These are phyloP conservation scores for Aspergillus diversus DNA, from an alignment of 495 filamentous ascomycete genomes.

Conservation along the genomic window DNA sequence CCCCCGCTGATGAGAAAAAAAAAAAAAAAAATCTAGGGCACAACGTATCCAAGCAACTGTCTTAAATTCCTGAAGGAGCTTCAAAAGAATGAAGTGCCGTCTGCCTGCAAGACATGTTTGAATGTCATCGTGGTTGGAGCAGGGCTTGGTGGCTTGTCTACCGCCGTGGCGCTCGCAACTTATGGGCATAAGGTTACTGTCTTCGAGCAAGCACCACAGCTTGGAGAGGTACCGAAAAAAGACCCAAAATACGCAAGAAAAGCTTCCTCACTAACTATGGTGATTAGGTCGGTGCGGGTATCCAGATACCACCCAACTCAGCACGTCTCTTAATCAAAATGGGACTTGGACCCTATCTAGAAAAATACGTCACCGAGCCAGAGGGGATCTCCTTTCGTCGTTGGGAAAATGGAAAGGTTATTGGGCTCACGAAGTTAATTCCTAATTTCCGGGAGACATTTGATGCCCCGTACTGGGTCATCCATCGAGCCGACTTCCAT, in stretches of 20 bases:
- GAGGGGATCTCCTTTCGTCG: constrained; percentile 43
- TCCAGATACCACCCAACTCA: constrained; percentile 62
- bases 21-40: not conserved
- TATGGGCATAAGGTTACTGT: constrained; percentile 50
- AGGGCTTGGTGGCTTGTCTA: constrained; percentile 53
- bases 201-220: constrained; percentile 43
- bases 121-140: constrained; percentile 52
- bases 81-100: not conserved
- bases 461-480: constrained; percentile 44
- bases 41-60: constrained; percentile 27
- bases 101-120: not conserved
- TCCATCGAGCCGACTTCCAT: constrained; percentile 51
- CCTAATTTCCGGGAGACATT: constrained; percentile 41
- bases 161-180: constrained; percentile 35
- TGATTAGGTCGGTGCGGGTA: constrained; percentile 57
- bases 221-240: constrained; percentile 39
- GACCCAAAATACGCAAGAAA: not conserved
- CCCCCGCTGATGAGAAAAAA: not conserved
- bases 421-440: constrained; percentile 40
- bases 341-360: constrained; percentile 41
- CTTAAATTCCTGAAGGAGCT: constrained; percentile 18
- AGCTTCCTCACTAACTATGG: not conserved
- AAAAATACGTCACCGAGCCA: constrained; percentile 37
- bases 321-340: constrained; percentile 48
- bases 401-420: constrained; percentile 44